A percentile compares a stretch with the other conserved stretches of the same genome.
phyloP scores from a whole-genome alignment of 768 basidiomycete species.

The Lactarius sp. region DNA sequence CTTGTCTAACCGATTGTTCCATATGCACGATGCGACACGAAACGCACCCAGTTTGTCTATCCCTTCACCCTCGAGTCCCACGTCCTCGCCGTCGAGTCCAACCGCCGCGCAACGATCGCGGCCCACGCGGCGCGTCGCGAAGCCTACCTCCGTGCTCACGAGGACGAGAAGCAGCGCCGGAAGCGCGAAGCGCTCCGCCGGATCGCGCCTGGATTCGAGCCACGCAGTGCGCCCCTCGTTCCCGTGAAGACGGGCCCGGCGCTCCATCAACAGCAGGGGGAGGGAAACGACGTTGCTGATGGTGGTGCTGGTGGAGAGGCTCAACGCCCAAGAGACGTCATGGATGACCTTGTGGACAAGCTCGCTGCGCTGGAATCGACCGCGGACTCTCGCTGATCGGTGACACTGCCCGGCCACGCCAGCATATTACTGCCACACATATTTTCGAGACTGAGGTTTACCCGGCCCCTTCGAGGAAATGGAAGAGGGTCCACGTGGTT shows the following conservation, averaged over 20 bases:
- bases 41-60: slow-evolving; percentile 74
- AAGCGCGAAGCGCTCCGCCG: slow-evolving; percentile 60
- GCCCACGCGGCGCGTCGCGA: slow-evolving; percentile 64
- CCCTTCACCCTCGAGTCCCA: slow-evolving; percentile 93
- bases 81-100: slow-evolving; percentile 67
- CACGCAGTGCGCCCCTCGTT: slow-evolving; percentile 11
- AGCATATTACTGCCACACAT: neutral
- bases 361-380: slow-evolving; percentile 19
- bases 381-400: neutral
- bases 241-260: slow-evolving; percentile 9
- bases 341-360: slow-evolving; percentile 24
- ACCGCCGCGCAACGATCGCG: slow-evolving; percentile 62
- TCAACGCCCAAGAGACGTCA: slow-evolving; percentile 16
- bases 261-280: neutral
- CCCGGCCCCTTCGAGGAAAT: no score
- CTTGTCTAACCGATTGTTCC: neutral
- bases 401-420: neutral
- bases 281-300: no score
- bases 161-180: slow-evolving; percentile 69
- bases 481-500: no score
- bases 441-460: no score
- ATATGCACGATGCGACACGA: neutral
- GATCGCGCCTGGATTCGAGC: slow-evolving; percentile 82
- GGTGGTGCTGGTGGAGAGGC: neutral
- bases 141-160: slow-evolving; percentile 61